A percentile compares a stretch with the other conserved stretches of the same genome.
Conservation (phyloP, 768 basidiomycete genomes). For the Tulasnella sp. region DNA sequence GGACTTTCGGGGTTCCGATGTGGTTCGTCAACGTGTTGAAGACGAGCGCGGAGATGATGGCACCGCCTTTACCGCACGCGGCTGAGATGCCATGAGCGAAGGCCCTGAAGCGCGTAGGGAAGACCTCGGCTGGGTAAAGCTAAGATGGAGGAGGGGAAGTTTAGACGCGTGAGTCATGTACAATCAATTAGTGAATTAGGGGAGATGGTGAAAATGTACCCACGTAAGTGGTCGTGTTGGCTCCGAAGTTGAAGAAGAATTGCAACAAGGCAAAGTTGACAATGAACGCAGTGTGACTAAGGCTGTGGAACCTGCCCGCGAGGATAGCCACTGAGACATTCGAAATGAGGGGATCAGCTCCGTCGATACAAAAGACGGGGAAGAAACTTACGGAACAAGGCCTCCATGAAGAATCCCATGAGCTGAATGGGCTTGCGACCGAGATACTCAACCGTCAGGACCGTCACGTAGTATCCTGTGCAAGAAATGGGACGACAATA, state of each 20-base stretch:
- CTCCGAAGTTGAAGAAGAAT: slow-evolving; percentile 78
- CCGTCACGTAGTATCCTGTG: slow-evolving; percentile 53
- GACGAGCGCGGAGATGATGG: slow-evolving; percentile 62
- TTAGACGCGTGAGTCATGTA: slow-evolving; percentile 40
- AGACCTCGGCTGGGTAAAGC: slow-evolving; percentile 67
- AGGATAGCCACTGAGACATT: slow-evolving; percentile 62
- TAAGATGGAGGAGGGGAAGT: slow-evolving; percentile 30
- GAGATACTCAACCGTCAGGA: slow-evolving; percentile 59
- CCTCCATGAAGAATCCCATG: slow-evolving; percentile 60
- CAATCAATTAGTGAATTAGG: background rate
- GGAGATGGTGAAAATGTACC: slow-evolving; percentile 48
- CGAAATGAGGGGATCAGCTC: background rate
- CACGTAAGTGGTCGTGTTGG: slow-evolving; percentile 56
- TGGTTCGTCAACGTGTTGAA: slow-evolving; percentile 51
- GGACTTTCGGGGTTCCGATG: slow-evolving; percentile 51
- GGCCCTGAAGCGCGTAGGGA: slow-evolving; percentile 64
- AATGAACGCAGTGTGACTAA: slow-evolving; percentile 51
- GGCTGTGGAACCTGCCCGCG: slow-evolving; percentile 48
- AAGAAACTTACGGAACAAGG: slow-evolving; percentile 44
- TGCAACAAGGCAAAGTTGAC: slow-evolving; percentile 59
- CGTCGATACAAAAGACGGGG: slow-evolving; percentile 1
- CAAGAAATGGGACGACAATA: slow-evolving; percentile 53
- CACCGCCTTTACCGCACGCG: slow-evolving; percentile 61
- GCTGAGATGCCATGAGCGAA: slow-evolving; percentile 67
- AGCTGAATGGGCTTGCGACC: slow-evolving; percentile 69